Percentiles rank a stretch among this genome's conserved stretches.
Evolutionary conservation across 1,284 basidiomycete species (phyloP).

Genomic region (Sporisorium iseilematis-ciliati): DNA sequence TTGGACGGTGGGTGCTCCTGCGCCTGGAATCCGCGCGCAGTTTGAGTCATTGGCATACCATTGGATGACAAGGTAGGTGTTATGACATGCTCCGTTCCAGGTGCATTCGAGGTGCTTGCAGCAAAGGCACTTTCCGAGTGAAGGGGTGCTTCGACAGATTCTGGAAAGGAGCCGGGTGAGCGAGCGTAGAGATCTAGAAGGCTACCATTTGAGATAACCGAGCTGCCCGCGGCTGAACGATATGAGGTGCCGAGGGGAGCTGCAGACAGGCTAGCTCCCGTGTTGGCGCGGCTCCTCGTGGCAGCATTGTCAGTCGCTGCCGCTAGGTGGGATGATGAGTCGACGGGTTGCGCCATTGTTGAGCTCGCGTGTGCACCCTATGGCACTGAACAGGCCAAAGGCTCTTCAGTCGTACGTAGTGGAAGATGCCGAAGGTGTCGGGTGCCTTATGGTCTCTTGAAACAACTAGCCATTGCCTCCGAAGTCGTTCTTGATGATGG

Average conservation of each 20-base stretch:
- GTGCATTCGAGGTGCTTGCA: not conserved
- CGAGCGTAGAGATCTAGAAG: slow-evolving; percentile 51
- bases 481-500: not conserved
- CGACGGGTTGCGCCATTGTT: slow-evolving; percentile 24
- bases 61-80: slow-evolving; percentile 6
- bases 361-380: not conserved
- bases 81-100: slow-evolving; percentile 1
- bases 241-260: slow-evolving; percentile 29
- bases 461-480: not conserved
- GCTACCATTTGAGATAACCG: slow-evolving; percentile 44
- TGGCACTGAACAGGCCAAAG: not conserved
- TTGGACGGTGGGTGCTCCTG: slow-evolving; percentile 1
- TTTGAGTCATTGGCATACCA: slow-evolving; percentile 11
- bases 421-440: not conserved
- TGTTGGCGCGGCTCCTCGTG: slow-evolving; percentile 34
- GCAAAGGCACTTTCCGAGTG: not conserved
- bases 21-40: slow-evolving; percentile 32
- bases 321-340: slow-evolving; percentile 7
- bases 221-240: slow-evolving; percentile 32
- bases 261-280: slow-evolving; percentile 31
- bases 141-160: slow-evolving; percentile 11
- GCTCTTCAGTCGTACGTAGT: not conserved
- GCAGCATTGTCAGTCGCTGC: slow-evolving; percentile 17
- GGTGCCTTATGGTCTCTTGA: too few species aligned
- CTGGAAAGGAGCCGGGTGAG: slow-evolving; percentile 28